These are phyloP conservation scores for Talaromyces piceae DNA, from an alignment of 2,329 filamentous ascomycete species.

Conservation along the genomic window DNA sequence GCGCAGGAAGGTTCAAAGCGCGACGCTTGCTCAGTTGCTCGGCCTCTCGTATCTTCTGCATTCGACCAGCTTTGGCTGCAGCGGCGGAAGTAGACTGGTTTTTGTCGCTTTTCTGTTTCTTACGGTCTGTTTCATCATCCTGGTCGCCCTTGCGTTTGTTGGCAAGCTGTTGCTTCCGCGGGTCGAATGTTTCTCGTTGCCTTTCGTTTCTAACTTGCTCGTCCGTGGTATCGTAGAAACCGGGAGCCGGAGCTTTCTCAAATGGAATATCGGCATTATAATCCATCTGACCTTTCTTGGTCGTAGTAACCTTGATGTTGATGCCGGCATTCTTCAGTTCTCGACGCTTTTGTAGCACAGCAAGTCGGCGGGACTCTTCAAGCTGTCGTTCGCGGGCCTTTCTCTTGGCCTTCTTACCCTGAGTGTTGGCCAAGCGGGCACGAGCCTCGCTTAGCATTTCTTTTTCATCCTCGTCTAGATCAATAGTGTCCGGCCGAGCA, in stretches of 20 bases:
- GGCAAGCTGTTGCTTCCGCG: conserved; percentile 79
- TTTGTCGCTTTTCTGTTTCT: conserved; percentile 85
- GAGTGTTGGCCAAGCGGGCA: conserved; percentile 91
- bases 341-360: conserved; percentile 85
- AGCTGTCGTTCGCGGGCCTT: conserved; percentile 94
- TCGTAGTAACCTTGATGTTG: conserved; percentile 88
- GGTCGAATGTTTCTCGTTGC: conserved; percentile 79
- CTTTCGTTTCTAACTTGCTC: conserved; percentile 75
- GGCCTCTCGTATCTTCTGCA: conserved; percentile 90
- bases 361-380: conserved; percentile 85
- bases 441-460: conserved; percentile 98
- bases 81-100: conserved; percentile 66
- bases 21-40: conserved; percentile 94
- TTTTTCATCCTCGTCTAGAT: conserved; percentile 98
- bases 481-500: conserved; percentile 90
- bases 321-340: conserved; percentile 97
- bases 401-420: conserved; percentile 97
- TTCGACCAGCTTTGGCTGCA: conserved; percentile 84
- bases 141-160: conserved; percentile 91
- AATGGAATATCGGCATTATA: conserved; percentile 99
- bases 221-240: conserved; percentile 89
- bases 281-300: conserved; percentile 96
- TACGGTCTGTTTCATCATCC: conserved; percentile 71
- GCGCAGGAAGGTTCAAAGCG: conserved; percentile 71
- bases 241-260: conserved; percentile 78